phyloP scores from a whole-genome alignment of 2,329 filamentous ascomycete genomes.

The Alternaria triticimaculans region DNA sequence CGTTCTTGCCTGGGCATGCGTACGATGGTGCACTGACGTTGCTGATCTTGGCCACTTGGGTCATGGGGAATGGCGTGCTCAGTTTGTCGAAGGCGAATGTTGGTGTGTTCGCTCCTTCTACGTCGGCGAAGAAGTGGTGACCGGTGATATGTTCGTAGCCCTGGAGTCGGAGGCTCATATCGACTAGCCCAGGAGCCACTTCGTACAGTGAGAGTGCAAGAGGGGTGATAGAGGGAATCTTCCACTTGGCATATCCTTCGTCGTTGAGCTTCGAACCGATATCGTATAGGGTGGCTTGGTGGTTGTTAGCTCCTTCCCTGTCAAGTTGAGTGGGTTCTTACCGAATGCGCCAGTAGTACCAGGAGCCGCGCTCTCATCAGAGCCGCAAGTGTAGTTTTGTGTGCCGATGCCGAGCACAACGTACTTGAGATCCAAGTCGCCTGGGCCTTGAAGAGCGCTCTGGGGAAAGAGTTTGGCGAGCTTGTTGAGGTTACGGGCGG shows the following conservation, averaged over 20 bases:
- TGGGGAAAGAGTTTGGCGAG: conserved; percentile 37
- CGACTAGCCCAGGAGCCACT: conserved; percentile 24
- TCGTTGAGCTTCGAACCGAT: conserved; percentile 41
- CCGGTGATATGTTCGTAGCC: conserved; percentile 58
- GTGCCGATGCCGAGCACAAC: conserved; percentile 58
- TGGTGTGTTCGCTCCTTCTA: conserved; percentile 51
- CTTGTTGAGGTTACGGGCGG: conserved; percentile 29
- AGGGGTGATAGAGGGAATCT: conserved; percentile 40
- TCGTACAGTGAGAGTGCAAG: conserved; percentile 41
- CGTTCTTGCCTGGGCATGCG: conserved; percentile 49
- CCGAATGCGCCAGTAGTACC: conserved; percentile 44
- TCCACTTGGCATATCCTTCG: conserved; percentile 40
- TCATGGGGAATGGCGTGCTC: conserved; percentile 51
- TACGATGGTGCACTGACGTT: conserved; percentile 59
- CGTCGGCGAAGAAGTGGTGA: conserved; percentile 69
- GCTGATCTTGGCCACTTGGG: conserved; percentile 55
- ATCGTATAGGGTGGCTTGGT: conserved; percentile 44
- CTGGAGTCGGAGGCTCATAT: conserved; percentile 34
- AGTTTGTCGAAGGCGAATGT: conserved; percentile 63
- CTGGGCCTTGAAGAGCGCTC: conserved; percentile 38
- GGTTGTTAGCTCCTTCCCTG: conserved; percentile 13
- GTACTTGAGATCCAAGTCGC: conserved; percentile 50
- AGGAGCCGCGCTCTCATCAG: conserved; percentile 33
- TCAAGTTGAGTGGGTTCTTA: conserved; percentile 18
- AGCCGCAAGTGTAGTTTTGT: conserved; percentile 60